phyloP scores from a whole-genome alignment of 495 filamentous ascomycete species.

The Podospora didyma region DNA sequence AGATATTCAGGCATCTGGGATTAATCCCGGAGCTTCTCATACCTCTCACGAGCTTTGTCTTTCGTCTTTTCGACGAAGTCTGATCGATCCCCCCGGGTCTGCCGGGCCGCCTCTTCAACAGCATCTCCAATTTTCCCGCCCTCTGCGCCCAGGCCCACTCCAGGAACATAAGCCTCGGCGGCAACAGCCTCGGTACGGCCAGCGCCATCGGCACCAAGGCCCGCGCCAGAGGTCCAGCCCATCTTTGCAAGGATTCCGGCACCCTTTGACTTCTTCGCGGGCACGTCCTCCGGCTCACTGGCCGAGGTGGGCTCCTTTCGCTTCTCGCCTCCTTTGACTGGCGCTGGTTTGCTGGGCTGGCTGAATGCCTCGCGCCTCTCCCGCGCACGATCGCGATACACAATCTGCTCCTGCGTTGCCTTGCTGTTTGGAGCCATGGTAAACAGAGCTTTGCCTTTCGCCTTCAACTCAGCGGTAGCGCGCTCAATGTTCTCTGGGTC shows the following conservation, averaged over 20 bases:
- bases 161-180: constrained; percentile 73
- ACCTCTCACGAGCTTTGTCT: constrained; percentile 76
- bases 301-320: constrained; percentile 20
- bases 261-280: constrained; percentile 65
- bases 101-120: constrained; percentile 68
- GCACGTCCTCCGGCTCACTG: constrained; percentile 10
- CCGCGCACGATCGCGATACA: constrained; percentile 78
- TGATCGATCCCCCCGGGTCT: constrained; percentile 63
- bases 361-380: constrained; percentile 75
- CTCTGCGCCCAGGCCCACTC: constrained; percentile 81
- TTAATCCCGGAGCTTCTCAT: constrained; percentile 51
- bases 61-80: constrained; percentile 77
- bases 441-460: constrained; percentile 57
- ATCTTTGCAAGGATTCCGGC: constrained; percentile 83
- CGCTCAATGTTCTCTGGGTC: constrained; percentile 55
- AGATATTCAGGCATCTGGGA: too few relatives aligned
- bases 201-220: constrained; percentile 74
- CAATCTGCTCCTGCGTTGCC: constrained; percentile 34
- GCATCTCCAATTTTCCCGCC: constrained; percentile 84
- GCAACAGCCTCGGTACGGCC: constrained; percentile 74
- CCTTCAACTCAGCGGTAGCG: constrained; percentile 46
- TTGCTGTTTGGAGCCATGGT: constrained; percentile 37
- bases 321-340: constrained; percentile 15
- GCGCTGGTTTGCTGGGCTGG: constrained; percentile 48
- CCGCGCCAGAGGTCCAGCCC: constrained; percentile 80